A percentile compares a stretch with the other conserved stretches of the same genome.
These are phyloP conservation scores for Chalaropsis ovoidea DNA, from an alignment of 2,329 filamentous ascomycete genomes.

Conservation along the genomic window DNA sequence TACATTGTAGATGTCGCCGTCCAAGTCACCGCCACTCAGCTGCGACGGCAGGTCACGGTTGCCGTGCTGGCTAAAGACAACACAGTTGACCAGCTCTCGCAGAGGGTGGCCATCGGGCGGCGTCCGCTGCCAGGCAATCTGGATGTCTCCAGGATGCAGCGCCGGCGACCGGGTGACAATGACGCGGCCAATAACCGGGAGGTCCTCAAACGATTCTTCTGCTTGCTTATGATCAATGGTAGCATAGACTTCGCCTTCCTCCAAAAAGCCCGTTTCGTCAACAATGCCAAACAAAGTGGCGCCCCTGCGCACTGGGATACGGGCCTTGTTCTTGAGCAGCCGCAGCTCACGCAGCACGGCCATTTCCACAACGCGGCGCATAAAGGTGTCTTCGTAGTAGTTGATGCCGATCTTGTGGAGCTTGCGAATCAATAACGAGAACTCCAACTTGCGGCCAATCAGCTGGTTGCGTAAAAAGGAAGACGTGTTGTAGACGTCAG, in stretches of 20 bases:
- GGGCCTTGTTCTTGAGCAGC: constrained; percentile 65
- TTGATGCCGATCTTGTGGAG: constrained; percentile 50
- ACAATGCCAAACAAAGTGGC: constrained; percentile 74
- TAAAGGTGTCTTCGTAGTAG: constrained; percentile 58
- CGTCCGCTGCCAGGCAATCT: constrained; percentile 51
- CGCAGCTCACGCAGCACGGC: constrained; percentile 60
- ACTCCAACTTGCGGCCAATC: constrained; percentile 49
- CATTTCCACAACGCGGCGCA: constrained; percentile 61
- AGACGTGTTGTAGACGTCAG: constrained; percentile 50
- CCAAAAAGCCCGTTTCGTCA: constrained; percentile 63
- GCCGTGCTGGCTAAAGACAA: constrained; percentile 67
- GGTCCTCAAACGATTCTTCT: constrained; percentile 6
- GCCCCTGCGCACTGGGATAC: constrained; percentile 60
- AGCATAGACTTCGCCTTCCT: constrained; percentile 59
- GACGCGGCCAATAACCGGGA: constrained; percentile 34
- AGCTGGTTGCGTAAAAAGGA: constrained; percentile 53
- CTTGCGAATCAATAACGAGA: constrained; percentile 53
- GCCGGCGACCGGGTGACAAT: constrained; percentile 71
- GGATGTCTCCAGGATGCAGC: constrained; percentile 71
- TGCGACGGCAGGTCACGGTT: constrained; percentile 64
- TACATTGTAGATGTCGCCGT: constrained; percentile 72
- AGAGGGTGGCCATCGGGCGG: constrained; percentile 53
- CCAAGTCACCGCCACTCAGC: constrained; percentile 71
- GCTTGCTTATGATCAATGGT: constrained; percentile 37
- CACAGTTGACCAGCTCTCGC: constrained; percentile 55